phyloP scores from a whole-genome alignment of 331 rosid genomes.

The Rhamnella rubrinervis region DNA sequence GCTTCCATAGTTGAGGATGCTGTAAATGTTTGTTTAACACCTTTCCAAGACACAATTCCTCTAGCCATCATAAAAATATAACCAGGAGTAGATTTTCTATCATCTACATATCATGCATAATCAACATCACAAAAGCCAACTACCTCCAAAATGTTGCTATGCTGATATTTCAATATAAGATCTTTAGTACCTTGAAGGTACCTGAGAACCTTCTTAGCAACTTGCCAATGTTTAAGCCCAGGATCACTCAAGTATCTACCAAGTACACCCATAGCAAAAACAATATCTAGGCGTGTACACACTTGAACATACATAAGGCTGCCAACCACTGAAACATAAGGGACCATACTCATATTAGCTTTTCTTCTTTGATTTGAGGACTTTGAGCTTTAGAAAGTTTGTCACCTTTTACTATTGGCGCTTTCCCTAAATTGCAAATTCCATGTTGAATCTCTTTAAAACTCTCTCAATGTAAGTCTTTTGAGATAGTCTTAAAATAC shows the following conservation, averaged over 20 bases:
- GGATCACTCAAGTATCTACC: not conserved
- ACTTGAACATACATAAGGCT: constrained; percentile 6
- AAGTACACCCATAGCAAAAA: not conserved
- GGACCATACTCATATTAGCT: not conserved
- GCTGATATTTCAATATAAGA: not conserved
- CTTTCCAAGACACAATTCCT: not conserved
- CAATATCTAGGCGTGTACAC: not conserved
- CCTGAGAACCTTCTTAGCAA: not conserved
- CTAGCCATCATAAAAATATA: not conserved
- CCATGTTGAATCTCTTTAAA: not conserved
- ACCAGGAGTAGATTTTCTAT: not conserved
- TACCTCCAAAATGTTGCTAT: not conserved
- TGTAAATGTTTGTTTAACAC: not conserved
- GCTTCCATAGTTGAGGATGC: not conserved
- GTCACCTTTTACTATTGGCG: not conserved
- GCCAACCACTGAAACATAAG: not conserved
- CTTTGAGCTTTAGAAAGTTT: not conserved
- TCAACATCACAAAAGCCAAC: not conserved
- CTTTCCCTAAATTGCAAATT: not conserved
- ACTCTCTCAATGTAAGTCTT: not conserved
- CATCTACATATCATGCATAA: not conserved
- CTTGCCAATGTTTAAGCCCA: not conserved
- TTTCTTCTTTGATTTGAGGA: not conserved
- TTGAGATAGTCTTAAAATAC: not conserved
- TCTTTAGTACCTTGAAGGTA: too few species aligned